These are phyloP conservation scores for Cyberlindnera mycetangii DNA, from an alignment of 805 yeast genomes.

Conservation along the genomic window DNA sequence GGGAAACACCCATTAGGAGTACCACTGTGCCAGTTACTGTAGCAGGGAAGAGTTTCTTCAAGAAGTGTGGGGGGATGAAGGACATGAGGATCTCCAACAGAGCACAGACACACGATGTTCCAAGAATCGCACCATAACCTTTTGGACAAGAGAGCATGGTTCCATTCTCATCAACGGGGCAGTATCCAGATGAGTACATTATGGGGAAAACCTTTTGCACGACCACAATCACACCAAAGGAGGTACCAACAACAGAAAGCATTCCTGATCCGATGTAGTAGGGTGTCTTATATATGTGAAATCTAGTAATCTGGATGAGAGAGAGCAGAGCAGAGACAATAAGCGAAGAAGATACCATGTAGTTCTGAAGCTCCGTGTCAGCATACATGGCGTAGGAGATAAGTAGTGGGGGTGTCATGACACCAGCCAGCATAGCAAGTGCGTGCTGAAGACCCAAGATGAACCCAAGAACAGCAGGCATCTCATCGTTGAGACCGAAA, in stretches of 20 bases:
- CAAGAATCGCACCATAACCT: slow-evolving; percentile 84
- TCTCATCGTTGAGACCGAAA: slow-evolving; percentile 72
- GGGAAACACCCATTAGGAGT: slow-evolving; percentile 71
- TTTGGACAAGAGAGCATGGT: slow-evolving; percentile 75
- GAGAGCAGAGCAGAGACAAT: slow-evolving; percentile 74
- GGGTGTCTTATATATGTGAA: slow-evolving; percentile 70
- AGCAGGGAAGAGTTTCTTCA: slow-evolving; percentile 80
- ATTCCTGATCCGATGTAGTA: slow-evolving; percentile 88
- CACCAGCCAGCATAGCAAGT: slow-evolving; percentile 88
- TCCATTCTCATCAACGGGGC: slow-evolving; percentile 66
- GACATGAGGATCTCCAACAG: slow-evolving; percentile 69
- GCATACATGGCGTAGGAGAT: slow-evolving; percentile 67
- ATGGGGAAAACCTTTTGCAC: slow-evolving; percentile 73
- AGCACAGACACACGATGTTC: slow-evolving; percentile 73
- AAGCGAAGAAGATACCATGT: slow-evolving; percentile 67
- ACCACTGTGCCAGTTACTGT: slow-evolving; percentile 93
- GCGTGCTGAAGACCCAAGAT: slow-evolving; percentile 85
- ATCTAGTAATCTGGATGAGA: slow-evolving; percentile 72
- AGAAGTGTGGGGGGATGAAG: slow-evolving; percentile 68
- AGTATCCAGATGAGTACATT: slow-evolving; percentile 71
- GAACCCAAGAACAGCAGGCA: slow-evolving; percentile 76
- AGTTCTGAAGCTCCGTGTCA: slow-evolving; percentile 47
- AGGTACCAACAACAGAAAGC: slow-evolving; percentile 85
- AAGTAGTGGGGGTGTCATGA: slow-evolving; percentile 78
- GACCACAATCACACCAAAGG: slow-evolving; percentile 83